Conservation (phyloP, 768 basidiomycete genomes). For the Kwoniella newhampshirensis region DNA sequence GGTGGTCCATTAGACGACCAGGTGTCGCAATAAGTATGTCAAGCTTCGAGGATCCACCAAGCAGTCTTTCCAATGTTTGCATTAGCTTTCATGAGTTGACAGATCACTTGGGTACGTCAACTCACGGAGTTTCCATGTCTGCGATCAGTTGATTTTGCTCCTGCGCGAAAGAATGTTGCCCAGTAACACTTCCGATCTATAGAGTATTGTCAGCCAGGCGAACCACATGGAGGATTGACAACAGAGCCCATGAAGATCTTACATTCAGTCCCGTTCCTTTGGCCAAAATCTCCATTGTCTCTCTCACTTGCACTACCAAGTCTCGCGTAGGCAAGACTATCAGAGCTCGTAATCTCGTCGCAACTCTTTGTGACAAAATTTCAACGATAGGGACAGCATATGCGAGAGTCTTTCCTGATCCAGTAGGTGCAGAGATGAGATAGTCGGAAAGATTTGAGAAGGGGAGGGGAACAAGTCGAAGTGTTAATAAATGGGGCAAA, state of each 20-base stretch:
- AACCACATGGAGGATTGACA: neutral
- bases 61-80: slow-evolving; percentile 57
- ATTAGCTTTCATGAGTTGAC: neutral
- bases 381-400: slow-evolving; percentile 91
- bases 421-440: slow-evolving; percentile 94
- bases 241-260: slow-evolving; percentile 16
- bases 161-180: slow-evolving; percentile 89
- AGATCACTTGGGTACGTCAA: neutral
- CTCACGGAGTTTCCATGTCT: slow-evolving; percentile 62
- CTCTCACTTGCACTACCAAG: slow-evolving; percentile 84
- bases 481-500: slow-evolving; percentile 72
- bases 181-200: slow-evolving; percentile 76
- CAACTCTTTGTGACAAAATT: slow-evolving; percentile 69
- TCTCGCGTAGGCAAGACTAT: slow-evolving; percentile 92
- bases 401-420: slow-evolving; percentile 96
- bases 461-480: slow-evolving; percentile 58
- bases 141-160: slow-evolving; percentile 80
- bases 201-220: neutral
- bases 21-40: slow-evolving; percentile 96
- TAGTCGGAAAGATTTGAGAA: slow-evolving; percentile 74
- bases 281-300: slow-evolving; percentile 80
- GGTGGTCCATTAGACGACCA: slow-evolving; percentile 89
- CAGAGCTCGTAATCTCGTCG: slow-evolving; percentile 82
- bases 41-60: slow-evolving; percentile 84
- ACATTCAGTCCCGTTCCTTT: slow-evolving; percentile 88